Conservation (phyloP, 805 yeast genomes). For the Candida tammaniensis region DNA sequence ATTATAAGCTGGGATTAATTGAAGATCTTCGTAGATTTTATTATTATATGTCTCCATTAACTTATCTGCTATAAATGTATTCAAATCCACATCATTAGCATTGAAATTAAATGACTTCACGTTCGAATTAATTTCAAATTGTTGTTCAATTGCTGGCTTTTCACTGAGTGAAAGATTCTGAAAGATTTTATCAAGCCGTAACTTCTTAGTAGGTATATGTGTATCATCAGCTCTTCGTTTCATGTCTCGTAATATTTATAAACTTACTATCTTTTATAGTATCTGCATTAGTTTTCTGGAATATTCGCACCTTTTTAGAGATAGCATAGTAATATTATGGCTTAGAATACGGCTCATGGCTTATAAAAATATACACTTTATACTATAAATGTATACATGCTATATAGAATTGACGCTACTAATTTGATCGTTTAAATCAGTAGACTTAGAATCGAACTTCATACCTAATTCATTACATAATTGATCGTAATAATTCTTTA, state of each 20-base stretch:
- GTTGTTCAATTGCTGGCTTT: constrained; percentile 6
- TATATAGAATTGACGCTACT: constrained; percentile 12
- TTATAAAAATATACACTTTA: too few relatives aligned
- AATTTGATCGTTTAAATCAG: constrained; percentile 10
- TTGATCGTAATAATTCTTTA: constrained; percentile 38
- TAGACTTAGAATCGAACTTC: constrained; percentile 14
- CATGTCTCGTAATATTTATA: too few relatives aligned
- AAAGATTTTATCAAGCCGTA: constrained; percentile 30
- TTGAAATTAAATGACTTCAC: constrained; percentile 2
- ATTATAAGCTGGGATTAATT: constrained; percentile 24
- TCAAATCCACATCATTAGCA: constrained; percentile 1
- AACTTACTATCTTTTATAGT: too few relatives aligned
- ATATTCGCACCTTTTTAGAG: too few relatives aligned
- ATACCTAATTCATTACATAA: constrained; percentile 25
- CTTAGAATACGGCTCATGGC: too few relatives aligned
- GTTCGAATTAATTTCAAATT: constrained; percentile 8
- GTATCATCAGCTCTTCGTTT: constrained; percentile 9
- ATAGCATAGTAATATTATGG: too few relatives aligned
- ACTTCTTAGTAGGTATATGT: constrained; percentile 20
- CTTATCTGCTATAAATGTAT: constrained; percentile 14
- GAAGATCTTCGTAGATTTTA: constrained; percentile 4
- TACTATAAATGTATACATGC: too few relatives aligned
- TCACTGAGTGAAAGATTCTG: constrained; percentile 19
- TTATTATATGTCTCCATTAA: constrained; percentile 11
- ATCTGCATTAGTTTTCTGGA: too few relatives aligned